Conservation (phyloP, 2,329 filamentous ascomycete species). For the Chrysoporthe deuterocubensis region DNA sequence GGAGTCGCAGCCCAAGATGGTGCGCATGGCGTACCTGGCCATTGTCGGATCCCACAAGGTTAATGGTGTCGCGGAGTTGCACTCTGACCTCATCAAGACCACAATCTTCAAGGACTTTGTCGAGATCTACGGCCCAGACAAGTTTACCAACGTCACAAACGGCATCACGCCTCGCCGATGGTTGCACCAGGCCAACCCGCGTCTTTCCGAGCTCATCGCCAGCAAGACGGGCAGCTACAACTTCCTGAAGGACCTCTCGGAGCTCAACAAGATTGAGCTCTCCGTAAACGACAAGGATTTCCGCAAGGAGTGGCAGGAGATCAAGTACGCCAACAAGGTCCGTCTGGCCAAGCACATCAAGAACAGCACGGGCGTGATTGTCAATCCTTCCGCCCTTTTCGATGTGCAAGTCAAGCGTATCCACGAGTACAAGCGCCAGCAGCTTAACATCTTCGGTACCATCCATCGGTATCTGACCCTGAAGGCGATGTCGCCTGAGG, state of each 20-base stretch:
- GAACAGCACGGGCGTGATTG: constrained; percentile 74
- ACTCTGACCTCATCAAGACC: constrained; percentile 96
- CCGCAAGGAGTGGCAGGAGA: constrained; percentile 92
- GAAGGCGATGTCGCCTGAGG: constrained; percentile 81
- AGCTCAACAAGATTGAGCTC: constrained; percentile 84
- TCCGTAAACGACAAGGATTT: constrained; percentile 85
- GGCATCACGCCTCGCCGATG: constrained; percentile 95
- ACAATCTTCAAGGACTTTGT: constrained; percentile 99
- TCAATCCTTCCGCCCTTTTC: constrained; percentile 88
- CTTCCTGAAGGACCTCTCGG: constrained; percentile 88
- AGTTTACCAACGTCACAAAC: constrained; percentile 98
- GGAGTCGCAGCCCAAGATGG: constrained; percentile 95
- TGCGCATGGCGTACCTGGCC: constrained; percentile 94
- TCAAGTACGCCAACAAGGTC: constrained; percentile 96
- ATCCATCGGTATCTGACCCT: constrained; percentile 92
- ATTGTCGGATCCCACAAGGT: constrained; percentile 99
- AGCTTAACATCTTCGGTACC: constrained; percentile 98
- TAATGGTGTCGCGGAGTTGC: constrained; percentile 95
- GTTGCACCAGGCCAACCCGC: constrained; percentile 96
- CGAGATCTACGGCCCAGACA: constrained; percentile 87
- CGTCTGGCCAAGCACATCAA: constrained; percentile 91
- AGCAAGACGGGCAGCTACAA: constrained; percentile 82
- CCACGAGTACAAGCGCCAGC: constrained; percentile 98
- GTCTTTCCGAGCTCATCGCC: constrained; percentile 88
- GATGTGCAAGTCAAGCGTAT: constrained; percentile 99